Evolutionary conservation across 2,329 filamentous ascomycete genomes (phyloP).

Genomic region (Teratosphaeria gauchensis): DNA sequence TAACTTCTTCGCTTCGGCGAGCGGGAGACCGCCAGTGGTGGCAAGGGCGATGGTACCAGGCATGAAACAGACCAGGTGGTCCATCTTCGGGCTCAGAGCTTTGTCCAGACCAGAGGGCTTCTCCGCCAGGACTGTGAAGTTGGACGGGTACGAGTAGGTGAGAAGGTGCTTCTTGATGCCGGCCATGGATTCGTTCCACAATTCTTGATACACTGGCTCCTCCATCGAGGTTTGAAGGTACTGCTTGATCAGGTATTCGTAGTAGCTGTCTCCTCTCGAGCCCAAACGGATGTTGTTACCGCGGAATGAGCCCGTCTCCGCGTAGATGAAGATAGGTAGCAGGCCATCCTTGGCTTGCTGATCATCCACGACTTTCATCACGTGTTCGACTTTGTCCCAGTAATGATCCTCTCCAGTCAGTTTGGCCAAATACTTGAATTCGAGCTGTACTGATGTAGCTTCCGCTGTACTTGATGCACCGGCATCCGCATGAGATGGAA

Average conservation of each 20-base stretch:
- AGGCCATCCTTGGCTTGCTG: slow-evolving; percentile 72
- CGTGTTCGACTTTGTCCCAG: slow-evolving; percentile 84
- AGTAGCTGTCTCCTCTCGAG: slow-evolving; percentile 93
- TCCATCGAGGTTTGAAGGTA: slow-evolving; percentile 86
- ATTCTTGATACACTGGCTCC: slow-evolving; percentile 76
- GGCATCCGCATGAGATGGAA: slow-evolving; percentile 71
- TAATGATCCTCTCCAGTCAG: slow-evolving; percentile 86
- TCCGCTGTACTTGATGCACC: slow-evolving; percentile 92
- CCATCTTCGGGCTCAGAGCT: slow-evolving; percentile 78
- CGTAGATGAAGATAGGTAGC: slow-evolving; percentile 82
- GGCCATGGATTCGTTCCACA: slow-evolving; percentile 80
- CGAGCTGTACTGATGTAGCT: slow-evolving; percentile 82
- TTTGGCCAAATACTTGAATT: slow-evolving; percentile 95
- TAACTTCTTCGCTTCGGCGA: slow-evolving; percentile 64
- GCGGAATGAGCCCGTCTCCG: slow-evolving; percentile 67
- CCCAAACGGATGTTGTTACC: slow-evolving; percentile 83
- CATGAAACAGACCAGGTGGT: slow-evolving; percentile 96
- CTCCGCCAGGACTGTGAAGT: slow-evolving; percentile 85
- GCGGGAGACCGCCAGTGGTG: slow-evolving; percentile 67
- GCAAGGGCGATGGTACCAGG: slow-evolving; percentile 89
- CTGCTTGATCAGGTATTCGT: slow-evolving; percentile 98
- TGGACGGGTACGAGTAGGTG: slow-evolving; percentile 71
- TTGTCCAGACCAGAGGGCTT: slow-evolving; percentile 62
- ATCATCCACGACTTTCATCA: slow-evolving; percentile 82
- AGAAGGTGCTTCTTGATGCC: slow-evolving; percentile 88